These are phyloP conservation scores for Grammothele lineata DNA, from an alignment of 768 basidiomycete genomes.

Conservation along the genomic window DNA sequence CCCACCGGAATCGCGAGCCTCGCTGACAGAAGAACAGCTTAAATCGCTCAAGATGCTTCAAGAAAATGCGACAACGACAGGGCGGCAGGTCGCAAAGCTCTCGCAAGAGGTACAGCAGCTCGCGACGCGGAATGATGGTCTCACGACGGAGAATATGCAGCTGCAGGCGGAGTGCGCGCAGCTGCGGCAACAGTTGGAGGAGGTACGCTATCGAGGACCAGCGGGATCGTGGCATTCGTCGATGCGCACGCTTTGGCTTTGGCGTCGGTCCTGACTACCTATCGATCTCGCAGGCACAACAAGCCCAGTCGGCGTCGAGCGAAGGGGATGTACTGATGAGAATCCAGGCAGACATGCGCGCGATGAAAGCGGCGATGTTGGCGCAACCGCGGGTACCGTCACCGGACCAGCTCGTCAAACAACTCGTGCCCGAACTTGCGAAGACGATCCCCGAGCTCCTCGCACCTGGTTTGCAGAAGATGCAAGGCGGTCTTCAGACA, in stretches of 20 bases:
- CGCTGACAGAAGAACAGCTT: conserved; percentile 9
- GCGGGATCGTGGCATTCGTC: too few species aligned
- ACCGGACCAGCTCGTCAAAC: neutral
- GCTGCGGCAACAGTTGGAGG: conserved; percentile 9
- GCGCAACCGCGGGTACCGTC: conserved; percentile 7
- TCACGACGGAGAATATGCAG: conserved; percentile 6
- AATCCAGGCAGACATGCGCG: conserved; percentile 11
- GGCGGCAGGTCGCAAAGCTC: conserved; percentile 12
- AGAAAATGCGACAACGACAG: conserved; percentile 9
- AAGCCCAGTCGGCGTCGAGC: too few species aligned
- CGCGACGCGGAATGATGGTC: conserved; percentile 7
- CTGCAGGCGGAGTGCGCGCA: conserved; percentile 8
- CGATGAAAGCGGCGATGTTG: conserved; percentile 11
- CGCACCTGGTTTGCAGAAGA: conserved; percentile 1
- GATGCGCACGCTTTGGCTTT: neutral
- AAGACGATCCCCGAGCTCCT: conserved; percentile 6
- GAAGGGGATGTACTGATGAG: conserved; percentile 4
- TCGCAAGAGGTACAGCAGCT: conserved; percentile 11
- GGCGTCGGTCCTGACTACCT: too few species aligned
- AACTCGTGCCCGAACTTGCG: conserved; percentile 4
- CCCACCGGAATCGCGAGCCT: conserved; percentile 3
- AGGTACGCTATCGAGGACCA: conserved; percentile 4
- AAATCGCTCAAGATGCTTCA: conserved; percentile 8
- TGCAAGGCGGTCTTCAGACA: neutral
- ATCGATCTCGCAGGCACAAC: too few species aligned